A percentile compares a stretch with the other conserved stretches of the same genome.
phyloP scores from a whole-genome alignment of 192 early-diverging fungal species.

The Glomus cerebriforme region DNA sequence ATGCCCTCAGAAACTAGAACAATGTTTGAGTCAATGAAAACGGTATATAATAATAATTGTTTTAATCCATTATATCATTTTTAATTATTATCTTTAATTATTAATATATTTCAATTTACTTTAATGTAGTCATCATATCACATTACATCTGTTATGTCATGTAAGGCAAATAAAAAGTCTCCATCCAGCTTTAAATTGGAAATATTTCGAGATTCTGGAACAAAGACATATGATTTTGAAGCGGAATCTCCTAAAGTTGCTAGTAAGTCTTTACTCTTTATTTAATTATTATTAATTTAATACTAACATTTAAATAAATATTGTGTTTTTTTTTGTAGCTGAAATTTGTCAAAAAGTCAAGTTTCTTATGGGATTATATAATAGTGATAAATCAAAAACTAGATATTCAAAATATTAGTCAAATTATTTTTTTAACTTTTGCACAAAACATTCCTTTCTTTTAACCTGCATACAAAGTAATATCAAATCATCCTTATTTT shows the following conservation, averaged over 20 bases:
- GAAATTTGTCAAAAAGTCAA: constrained; percentile 22
- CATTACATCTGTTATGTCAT: constrained; percentile 62
- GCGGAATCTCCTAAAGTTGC: constrained; percentile 67
- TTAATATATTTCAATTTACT: constrained; percentile 12
- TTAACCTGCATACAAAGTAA: neutral
- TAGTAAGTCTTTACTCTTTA: constrained; percentile 40
- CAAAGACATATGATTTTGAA: constrained; percentile 81
- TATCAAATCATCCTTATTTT: neutral
- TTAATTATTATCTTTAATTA: constrained; percentile 26
- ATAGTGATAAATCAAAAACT: constrained; percentile 10
- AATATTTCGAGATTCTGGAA: constrained; percentile 59
- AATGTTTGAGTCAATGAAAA: constrained; percentile 84
- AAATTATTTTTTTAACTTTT: neutral
- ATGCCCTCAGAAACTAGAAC: constrained; percentile 77
- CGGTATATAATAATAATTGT: constrained; percentile 46
- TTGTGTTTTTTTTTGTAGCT: neutral
- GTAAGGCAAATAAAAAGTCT: constrained; percentile 69
- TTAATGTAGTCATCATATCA: constrained; percentile 58
- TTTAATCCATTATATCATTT: neutral
- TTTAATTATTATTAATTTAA: neutral
- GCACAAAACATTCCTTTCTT: neutral
- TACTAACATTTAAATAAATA: neutral
- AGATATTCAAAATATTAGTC: neutral
- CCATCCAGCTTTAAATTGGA: constrained; percentile 73
- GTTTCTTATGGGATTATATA: constrained; percentile 13